These are phyloP conservation scores for Phytopythium helicoides DNA, from an alignment of 352 stramenopile genomes.

Conservation along the genomic window DNA sequence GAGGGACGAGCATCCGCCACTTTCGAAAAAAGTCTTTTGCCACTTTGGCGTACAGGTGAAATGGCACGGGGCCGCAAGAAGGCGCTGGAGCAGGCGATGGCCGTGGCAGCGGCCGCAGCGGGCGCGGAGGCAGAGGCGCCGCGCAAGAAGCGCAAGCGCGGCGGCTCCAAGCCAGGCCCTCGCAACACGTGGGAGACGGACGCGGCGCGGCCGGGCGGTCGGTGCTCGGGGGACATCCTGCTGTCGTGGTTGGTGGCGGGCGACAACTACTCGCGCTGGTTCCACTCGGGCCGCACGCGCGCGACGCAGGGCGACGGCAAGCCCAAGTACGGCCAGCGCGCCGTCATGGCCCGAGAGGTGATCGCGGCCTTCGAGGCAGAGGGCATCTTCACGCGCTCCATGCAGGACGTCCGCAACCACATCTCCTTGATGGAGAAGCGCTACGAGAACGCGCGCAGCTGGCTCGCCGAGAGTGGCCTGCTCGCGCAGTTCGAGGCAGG, in stretches of 20 bases:
- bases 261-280: conserved; percentile 30
- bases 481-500: conserved; percentile 7
- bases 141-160: not conserved
- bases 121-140: not conserved
- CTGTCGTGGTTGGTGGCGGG: conserved; percentile 24
- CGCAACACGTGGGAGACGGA: conserved; percentile 18
- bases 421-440: conserved; percentile 13
- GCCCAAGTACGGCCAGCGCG: not conserved
- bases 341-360: conserved; percentile 12
- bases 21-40: no score
- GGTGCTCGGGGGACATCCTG: conserved; percentile 27
- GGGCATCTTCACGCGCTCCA: conserved; percentile 12
- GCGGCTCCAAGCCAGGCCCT: not conserved
- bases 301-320: not conserved
- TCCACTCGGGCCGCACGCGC: not conserved
- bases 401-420: conserved; percentile 14
- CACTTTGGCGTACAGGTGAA: no score
- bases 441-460: conserved; percentile 14
- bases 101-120: not conserved
- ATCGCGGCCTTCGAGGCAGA: conserved; percentile 10
- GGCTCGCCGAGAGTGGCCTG: conserved; percentile 15
- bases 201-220: conserved; percentile 10
- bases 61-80: no score
- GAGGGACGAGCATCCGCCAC: no score
- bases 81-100: conserved; percentile 7